Conservation (phyloP, 768 basidiomycete species). For the Amanita rimosa region DNA sequence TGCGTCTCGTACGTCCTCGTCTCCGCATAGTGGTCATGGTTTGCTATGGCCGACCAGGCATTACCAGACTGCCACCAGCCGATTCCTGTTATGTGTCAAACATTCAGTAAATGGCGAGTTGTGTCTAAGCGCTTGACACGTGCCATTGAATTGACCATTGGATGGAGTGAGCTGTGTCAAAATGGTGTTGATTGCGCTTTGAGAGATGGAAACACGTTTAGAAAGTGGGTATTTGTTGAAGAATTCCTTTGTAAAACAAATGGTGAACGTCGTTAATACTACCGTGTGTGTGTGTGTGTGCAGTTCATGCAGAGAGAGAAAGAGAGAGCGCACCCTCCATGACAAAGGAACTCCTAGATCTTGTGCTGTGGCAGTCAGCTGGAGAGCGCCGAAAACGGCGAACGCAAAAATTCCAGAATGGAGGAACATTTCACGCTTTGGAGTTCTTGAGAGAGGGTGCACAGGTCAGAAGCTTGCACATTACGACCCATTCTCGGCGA, state of each 20-base stretch:
- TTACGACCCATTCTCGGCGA: too few species aligned
- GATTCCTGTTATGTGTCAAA: conserved; percentile 21
- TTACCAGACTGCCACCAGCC: conserved; percentile 45
- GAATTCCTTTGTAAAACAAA: neutral
- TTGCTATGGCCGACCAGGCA: conserved; percentile 38
- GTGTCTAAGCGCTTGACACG: neutral
- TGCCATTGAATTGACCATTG: conserved; percentile 33
- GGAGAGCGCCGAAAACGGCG: neutral
- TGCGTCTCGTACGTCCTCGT: conserved; percentile 23
- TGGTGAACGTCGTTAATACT: too few species aligned
- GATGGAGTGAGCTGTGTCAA: conserved; percentile 22
- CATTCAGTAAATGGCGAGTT: conserved; percentile 6
- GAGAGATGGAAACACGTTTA: conserved; percentile 29
- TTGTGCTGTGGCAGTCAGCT: conserved; percentile 16
- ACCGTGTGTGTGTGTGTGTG: conserved; percentile 35
- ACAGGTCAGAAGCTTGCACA: neutral
- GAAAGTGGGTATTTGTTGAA: conserved; percentile 17
- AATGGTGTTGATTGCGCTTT: conserved; percentile 30
- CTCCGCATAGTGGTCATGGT: conserved; percentile 29
- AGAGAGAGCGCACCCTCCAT: conserved; percentile 27
- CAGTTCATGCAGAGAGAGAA: conserved; percentile 10
- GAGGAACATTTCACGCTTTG: neutral
- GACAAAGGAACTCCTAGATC: conserved; percentile 28
- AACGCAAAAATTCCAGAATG: neutral
- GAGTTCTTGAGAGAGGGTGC: neutral